phyloP scores from a whole-genome alignment of 805 yeast species.

The Zygoascus bituminiphila region DNA sequence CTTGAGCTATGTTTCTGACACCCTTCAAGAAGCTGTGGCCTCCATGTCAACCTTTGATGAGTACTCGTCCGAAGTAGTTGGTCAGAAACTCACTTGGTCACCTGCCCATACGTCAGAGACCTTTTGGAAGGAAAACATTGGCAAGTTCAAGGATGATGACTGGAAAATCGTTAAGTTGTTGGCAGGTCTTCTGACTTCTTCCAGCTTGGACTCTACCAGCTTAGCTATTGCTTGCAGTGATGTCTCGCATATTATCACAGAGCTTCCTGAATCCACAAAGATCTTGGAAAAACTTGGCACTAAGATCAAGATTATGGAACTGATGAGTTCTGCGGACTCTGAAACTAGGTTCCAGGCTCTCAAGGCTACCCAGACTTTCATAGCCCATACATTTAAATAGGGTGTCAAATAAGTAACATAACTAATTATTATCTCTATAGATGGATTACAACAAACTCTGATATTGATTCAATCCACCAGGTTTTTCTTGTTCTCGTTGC shows the following conservation, averaged over 20 bases:
- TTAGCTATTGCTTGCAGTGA: conserved; percentile 63
- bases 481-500: background rate
- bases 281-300: conserved; percentile 48
- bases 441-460: conserved; percentile 12
- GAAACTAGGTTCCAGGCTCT: conserved; percentile 93
- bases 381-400: conserved; percentile 63
- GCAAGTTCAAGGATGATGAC: conserved; percentile 65
- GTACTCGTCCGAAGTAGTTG: conserved; percentile 73
- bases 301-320: conserved; percentile 75
- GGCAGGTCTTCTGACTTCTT: conserved; percentile 29
- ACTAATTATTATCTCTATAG: background rate
- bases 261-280: conserved; percentile 52
- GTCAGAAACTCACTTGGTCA: conserved; percentile 73
- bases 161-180: conserved; percentile 65
- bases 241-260: conserved; percentile 50
- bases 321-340: conserved; percentile 70
- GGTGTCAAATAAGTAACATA: background rate
- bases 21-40: conserved; percentile 64
- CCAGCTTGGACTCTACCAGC: conserved; percentile 27
- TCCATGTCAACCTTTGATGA: conserved; percentile 88
- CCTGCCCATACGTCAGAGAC: conserved; percentile 86
- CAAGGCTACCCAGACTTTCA: conserved; percentile 88
- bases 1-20: conserved; percentile 47
- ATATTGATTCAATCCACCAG: conserved; percentile 15
- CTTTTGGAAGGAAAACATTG: conserved; percentile 82